Percentiles rank a stretch among this genome's conserved stretches.
These are phyloP conservation scores for Scutellaria barbata DNA, from an alignment of 257 asterid genomes.

Conservation along the genomic window DNA sequence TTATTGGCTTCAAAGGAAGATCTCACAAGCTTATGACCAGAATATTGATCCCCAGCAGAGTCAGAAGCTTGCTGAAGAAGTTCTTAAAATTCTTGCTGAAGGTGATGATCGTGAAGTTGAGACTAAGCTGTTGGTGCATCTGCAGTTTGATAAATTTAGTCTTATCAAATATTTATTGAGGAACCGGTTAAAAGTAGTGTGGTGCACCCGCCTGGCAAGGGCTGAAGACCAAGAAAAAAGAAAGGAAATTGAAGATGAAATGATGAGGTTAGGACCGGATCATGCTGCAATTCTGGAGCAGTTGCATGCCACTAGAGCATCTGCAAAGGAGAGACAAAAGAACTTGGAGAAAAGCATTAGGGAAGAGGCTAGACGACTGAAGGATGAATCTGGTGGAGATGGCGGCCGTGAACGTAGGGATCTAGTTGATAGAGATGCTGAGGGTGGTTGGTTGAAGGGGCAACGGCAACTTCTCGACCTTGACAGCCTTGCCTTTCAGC, in stretches of 20 bases:
- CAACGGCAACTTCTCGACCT: slow-evolving; percentile 63
- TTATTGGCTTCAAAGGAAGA: slow-evolving; percentile 72
- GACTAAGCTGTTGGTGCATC: slow-evolving; percentile 56
- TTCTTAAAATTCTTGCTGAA: slow-evolving; percentile 66
- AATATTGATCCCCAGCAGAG: slow-evolving; percentile 65
- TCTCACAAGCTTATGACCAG: slow-evolving; percentile 66
- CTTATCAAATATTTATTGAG: slow-evolving; percentile 53
- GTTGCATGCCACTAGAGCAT: slow-evolving; percentile 65
- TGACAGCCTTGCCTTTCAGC: slow-evolving; percentile 55
- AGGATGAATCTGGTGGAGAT: slow-evolving; percentile 55
- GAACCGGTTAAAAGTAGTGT: slow-evolving; percentile 61
- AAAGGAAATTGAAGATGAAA: slow-evolving; percentile 62
- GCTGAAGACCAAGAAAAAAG: slow-evolving; percentile 65
- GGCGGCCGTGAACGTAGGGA: slow-evolving; percentile 48
- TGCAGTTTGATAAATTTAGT: slow-evolving; percentile 57
- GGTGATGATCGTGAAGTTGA: slow-evolving; percentile 64
- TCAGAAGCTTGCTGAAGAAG: slow-evolving; percentile 65
- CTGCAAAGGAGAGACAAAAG: slow-evolving; percentile 68
- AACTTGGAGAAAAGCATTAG: slow-evolving; percentile 62
- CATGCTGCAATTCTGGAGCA: slow-evolving; percentile 62
- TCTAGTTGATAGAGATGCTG: slow-evolving; percentile 56
- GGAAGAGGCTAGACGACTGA: slow-evolving; percentile 64
- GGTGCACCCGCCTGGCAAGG: slow-evolving; percentile 66
- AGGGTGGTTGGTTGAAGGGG: slow-evolving; percentile 66
- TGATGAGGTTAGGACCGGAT: slow-evolving; percentile 51